These are phyloP conservation scores for Fusarium tuaranense DNA, from an alignment of 2,329 filamentous ascomycete genomes.

Conservation along the genomic window DNA sequence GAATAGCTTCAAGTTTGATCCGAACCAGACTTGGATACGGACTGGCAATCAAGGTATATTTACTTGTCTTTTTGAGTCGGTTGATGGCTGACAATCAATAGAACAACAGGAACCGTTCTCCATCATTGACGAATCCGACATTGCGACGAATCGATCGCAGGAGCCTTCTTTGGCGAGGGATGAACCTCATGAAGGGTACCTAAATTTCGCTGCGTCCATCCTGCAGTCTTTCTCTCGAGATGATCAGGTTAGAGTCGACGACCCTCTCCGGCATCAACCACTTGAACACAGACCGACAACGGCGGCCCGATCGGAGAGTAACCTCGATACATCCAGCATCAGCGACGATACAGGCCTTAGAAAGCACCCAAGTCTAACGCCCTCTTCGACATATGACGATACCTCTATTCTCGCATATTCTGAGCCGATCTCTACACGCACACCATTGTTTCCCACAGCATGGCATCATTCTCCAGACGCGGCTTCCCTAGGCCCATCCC, in stretches of 20 bases:
- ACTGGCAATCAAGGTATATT: constrained; percentile 11
- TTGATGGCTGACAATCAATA: not conserved
- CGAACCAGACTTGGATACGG: constrained; percentile 27
- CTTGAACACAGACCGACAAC: not conserved
- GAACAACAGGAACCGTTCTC: not conserved
- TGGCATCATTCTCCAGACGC: not conserved
- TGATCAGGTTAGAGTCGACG: not conserved
- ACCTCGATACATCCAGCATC: not conserved
- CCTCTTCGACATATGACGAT: not conserved
- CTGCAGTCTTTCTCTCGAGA: constrained; percentile 17
- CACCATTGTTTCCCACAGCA: not conserved
- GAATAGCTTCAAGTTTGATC: constrained; percentile 27
- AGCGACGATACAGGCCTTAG: not conserved
- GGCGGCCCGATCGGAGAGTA: not conserved
- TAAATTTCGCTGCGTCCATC: constrained; percentile 12
- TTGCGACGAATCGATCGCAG: not conserved
- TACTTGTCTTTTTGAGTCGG: not conserved
- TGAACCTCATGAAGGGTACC: constrained; percentile 5
- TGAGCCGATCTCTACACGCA: not conserved
- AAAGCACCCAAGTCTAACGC: not conserved
- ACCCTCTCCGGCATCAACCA: not conserved
- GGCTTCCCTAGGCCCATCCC: not conserved
- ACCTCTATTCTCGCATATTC: not conserved
- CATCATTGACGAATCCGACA: constrained; percentile 25
- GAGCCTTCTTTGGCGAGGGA: not conserved